Evolutionary conservation across 2,329 filamentous ascomycete species (phyloP).

Genomic region (Teratosphaeria destructans): DNA sequence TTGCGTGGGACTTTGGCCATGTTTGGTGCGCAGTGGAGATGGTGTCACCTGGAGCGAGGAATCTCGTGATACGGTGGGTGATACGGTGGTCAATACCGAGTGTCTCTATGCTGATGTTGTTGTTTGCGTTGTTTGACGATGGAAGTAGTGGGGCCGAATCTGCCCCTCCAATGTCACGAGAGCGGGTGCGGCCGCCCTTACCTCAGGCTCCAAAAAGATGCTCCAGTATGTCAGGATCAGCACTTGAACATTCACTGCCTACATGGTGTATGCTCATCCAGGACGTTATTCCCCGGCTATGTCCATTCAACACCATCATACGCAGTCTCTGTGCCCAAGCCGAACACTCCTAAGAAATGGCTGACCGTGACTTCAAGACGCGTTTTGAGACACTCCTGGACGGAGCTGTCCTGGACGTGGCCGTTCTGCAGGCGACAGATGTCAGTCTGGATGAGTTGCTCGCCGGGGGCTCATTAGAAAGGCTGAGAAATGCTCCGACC

Average conservation of each 20-base stretch:
- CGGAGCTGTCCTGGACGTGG: slow-evolving; percentile 17
- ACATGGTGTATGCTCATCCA: too few species aligned
- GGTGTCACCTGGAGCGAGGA: background rate
- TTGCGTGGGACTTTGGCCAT: slow-evolving; percentile 81
- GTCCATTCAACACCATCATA: too few species aligned
- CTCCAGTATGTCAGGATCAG: background rate
- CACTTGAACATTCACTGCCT: background rate
- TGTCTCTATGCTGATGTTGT: background rate
- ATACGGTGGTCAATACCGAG: too few species aligned
- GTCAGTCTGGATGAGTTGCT: slow-evolving; percentile 13
- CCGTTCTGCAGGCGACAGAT: slow-evolving; percentile 12
- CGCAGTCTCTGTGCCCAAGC: too few species aligned
- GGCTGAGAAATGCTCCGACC: slow-evolving; percentile 11
- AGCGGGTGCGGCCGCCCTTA: background rate
- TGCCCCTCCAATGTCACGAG: background rate
- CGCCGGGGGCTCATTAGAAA: slow-evolving; percentile 12
- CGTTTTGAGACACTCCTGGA: slow-evolving; percentile 15
- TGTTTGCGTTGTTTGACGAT: background rate
- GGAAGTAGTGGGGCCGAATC: background rate
- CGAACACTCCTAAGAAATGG: background rate
- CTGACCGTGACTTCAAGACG: slow-evolving; percentile 2
- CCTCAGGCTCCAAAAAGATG: background rate
- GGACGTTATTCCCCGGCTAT: background rate
- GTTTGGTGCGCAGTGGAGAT: background rate
- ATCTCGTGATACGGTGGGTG: background rate